phyloP scores from a whole-genome alignment of 768 basidiomycete species.

The Solioccasus polychromus region DNA sequence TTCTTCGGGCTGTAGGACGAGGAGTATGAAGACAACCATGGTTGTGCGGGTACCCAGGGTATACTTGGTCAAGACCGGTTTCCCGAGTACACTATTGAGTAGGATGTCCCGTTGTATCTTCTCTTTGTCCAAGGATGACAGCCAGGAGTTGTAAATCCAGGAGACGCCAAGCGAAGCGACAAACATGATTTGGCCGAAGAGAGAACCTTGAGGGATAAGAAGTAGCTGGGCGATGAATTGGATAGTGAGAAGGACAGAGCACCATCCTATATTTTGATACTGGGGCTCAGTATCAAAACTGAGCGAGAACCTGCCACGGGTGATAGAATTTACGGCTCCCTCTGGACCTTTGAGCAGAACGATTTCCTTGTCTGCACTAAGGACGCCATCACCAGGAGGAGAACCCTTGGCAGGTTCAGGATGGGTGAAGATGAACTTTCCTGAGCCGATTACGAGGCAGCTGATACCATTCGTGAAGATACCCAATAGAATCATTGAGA shows the following conservation, averaged over 20 bases:
- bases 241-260: constrained; percentile 29
- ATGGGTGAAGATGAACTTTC: constrained; percentile 26
- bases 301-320: constrained; percentile 31
- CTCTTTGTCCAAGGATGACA: constrained; percentile 38
- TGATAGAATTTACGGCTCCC: constrained; percentile 30
- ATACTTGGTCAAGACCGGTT: constrained; percentile 24
- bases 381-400: constrained; percentile 32
- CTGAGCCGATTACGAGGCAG: constrained; percentile 34
- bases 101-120: constrained; percentile 26
- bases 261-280: constrained; percentile 28
- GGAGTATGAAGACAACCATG: constrained; percentile 23
- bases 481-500: constrained; percentile 34
- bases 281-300: constrained; percentile 24
- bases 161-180: constrained; percentile 32
- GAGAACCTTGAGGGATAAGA: constrained; percentile 30
- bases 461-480: constrained; percentile 31
- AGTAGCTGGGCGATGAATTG: constrained; percentile 36
- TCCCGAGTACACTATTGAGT: constrained; percentile 20
- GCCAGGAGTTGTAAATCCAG: constrained; percentile 35
- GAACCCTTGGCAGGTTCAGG: constrained; percentile 23
- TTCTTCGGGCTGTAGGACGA: constrained; percentile 21
- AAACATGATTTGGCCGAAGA: constrained; percentile 38
- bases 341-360: constrained; percentile 30
- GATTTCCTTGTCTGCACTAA: constrained; percentile 21
- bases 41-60: constrained; percentile 25